Percentiles rank a stretch among this genome's conserved stretches.
phyloP scores from a whole-genome alignment of 768 basidiomycete species.

The Hypholoma fasciculare region DNA sequence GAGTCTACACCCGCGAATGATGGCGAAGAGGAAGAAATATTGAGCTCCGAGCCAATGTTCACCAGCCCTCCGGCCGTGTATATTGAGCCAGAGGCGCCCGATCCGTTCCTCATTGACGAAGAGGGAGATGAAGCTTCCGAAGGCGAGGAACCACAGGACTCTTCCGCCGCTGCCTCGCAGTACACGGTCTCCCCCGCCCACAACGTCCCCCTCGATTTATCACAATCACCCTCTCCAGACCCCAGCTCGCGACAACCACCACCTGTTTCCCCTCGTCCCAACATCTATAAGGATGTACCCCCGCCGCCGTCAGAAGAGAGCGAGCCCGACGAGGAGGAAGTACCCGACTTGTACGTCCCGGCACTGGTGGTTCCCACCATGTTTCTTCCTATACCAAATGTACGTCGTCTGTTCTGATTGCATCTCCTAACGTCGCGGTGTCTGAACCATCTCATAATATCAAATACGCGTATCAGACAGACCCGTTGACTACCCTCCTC shows the following conservation, averaged over 20 bases:
- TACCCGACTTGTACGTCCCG: conserved; percentile 64
- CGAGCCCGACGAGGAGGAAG: conserved; percentile 49
- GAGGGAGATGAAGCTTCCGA: conserved; percentile 44
- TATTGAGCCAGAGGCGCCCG: conserved; percentile 49
- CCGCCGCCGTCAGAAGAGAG: conserved; percentile 45
- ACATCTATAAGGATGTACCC: conserved; percentile 58
- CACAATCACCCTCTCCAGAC: conserved; percentile 22
- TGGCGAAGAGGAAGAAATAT: background rate
- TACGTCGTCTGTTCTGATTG: conserved; percentile 57
- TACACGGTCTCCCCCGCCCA: conserved; percentile 35
- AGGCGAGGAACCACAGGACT: conserved; percentile 26
- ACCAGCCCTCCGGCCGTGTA: conserved; percentile 27
- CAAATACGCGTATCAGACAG: conserved; percentile 74
- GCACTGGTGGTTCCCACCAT: conserved; percentile 71
- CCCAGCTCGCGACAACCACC: conserved; percentile 11
- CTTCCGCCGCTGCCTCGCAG: conserved; percentile 30
- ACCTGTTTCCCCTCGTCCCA: conserved; percentile 28
- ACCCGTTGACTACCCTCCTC: conserved; percentile 78
- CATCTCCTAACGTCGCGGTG: conserved; percentile 62
- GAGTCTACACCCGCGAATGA: too few relatives aligned
- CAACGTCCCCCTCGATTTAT: conserved; percentile 44
- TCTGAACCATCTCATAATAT: conserved; percentile 47
- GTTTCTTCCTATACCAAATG: conserved; percentile 90
- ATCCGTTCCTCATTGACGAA: conserved; percentile 66
- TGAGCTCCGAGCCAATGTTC: conserved; percentile 22